phyloP scores from a whole-genome alignment of 306 rosid species.

The Rubus idaeus region DNA sequence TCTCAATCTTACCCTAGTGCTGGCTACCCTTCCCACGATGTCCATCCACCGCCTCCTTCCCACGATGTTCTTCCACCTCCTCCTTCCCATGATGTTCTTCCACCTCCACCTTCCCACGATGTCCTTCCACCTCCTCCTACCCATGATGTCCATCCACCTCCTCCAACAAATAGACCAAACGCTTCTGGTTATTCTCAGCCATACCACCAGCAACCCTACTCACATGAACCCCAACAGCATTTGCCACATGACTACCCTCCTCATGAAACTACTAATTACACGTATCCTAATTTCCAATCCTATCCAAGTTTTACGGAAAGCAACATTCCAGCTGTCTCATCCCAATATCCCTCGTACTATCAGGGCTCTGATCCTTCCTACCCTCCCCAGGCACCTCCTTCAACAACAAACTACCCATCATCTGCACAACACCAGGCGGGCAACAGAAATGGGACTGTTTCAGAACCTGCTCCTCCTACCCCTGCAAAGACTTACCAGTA shows the following conservation, averaged over 20 bases:
- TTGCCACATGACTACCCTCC: conserved; percentile 56
- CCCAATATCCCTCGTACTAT: conserved; percentile 49
- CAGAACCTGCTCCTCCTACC: conserved; percentile 47
- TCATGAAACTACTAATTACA: conserved; percentile 45
- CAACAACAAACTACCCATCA: conserved; percentile 45
- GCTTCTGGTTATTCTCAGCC: conserved; percentile 54
- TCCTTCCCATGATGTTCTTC: conserved; percentile 57
- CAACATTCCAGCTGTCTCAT: conserved; percentile 72
- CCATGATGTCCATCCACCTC: conserved; percentile 63
- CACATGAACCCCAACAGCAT: conserved; percentile 66
- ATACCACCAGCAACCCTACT: conserved; percentile 63
- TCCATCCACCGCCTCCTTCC: not conserved
- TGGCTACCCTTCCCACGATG: conserved; percentile 36
- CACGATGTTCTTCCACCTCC: not conserved
- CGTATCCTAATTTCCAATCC: conserved; percentile 81
- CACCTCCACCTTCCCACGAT: conserved; percentile 65
- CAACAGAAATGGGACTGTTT: conserved; percentile 50
- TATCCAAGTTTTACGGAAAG: conserved; percentile 94
- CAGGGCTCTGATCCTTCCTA: conserved; percentile 74
- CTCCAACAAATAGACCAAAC: conserved; percentile 58
- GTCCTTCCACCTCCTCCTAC: conserved; percentile 40
- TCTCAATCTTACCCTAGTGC: conserved; percentile 57
- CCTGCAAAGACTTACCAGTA: conserved; percentile 57
- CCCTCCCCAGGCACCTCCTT: conserved; percentile 63
- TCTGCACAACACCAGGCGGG: conserved; percentile 45